Evolutionary conservation across 2,329 filamentous ascomycete genomes (phyloP), one percentile per base, ranked within the genome.

Genomic region (Microdochium bolleyi): DNA sequence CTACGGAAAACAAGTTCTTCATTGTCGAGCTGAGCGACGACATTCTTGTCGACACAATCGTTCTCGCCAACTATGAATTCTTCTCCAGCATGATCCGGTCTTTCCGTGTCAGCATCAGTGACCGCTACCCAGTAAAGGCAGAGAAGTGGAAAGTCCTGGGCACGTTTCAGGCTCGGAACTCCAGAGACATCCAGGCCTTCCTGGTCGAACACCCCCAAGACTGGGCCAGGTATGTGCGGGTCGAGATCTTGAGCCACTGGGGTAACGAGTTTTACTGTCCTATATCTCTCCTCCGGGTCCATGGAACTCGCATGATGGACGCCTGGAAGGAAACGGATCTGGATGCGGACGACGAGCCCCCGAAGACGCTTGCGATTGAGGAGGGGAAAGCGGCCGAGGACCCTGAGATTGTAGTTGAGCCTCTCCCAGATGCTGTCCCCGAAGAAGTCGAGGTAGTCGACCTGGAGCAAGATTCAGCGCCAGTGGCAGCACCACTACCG

Each of bases 51-150:
- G 94, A 99, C 66, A 99, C 94, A 0, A 78, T 99, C 41, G 94
- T 97, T n/a, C 78, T 99, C 52, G 94, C 92, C 56, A 99, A 99
- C 67, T 99, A 95, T 62, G 94, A 99, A 68, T 99, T 99, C 74
- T 99, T 99, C 75, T 96, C 91, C 52, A 96, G 91, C 65, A 96
- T 95, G 80, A 88, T 97, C 61, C 87, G 91, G 51, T 88, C 85
- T 49, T 96, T 99, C 67, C 82, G 88, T 51, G 84, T 97, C 60
- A 95, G 89, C 65, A 92, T 96, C 49, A 95, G 92, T 54, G 94
- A 97, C 71, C 84, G 90, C 53, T 97, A 96, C 68, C 94, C 94
- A 1, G 88, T 94, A 52, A 97, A 96, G 69, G 70, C 82, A 53
- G 92, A 96, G 50, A 89, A 94, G 60, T 99, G 94, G 94, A 90